phyloP scores from a whole-genome alignment of 495 filamentous ascomycete genomes.

The Penicillium chermesinum region DNA sequence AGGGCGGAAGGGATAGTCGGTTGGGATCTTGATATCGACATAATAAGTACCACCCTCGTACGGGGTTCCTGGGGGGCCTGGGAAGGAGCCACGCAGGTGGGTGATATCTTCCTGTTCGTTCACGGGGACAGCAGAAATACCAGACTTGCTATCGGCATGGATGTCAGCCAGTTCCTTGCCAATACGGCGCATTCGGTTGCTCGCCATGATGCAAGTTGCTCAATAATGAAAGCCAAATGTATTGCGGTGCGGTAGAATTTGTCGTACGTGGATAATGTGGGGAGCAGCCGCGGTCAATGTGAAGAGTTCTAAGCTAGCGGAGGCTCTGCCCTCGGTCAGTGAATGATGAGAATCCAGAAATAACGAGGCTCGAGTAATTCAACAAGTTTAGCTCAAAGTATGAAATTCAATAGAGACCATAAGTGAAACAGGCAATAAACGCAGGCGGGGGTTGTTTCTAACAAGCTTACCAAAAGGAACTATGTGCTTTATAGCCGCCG shows the following conservation, averaged over 20 bases:
- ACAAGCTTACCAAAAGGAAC: conserved; percentile 19
- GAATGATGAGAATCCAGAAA: not conserved
- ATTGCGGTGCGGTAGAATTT: not conserved
- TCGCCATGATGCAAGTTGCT: conserved; percentile 51
- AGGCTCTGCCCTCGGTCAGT: not conserved
- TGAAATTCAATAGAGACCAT: not conserved
- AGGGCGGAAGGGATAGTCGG: conserved; percentile 89
- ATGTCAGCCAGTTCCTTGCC: conserved; percentile 91
- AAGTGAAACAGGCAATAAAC: not conserved
- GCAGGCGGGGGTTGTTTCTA: not conserved
- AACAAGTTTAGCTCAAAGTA: not conserved
- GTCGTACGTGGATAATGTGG: not conserved
- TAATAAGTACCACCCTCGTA: conserved; percentile 84
- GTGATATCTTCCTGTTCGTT: conserved; percentile 67
- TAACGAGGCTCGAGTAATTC: not conserved
- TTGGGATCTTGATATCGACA: conserved; percentile 82
- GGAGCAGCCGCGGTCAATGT: not conserved
- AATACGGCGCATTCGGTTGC: conserved; percentile 75
- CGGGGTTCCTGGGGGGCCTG: conserved; percentile 85
- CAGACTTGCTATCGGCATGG: conserved; percentile 65
- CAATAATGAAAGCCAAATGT: not conserved
- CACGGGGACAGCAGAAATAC: conserved; percentile 63
- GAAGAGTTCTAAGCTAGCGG: not conserved
- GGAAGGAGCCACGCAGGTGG: conserved; percentile 77
- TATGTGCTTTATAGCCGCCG: conserved; percentile 7